Percentiles rank a stretch among this genome's conserved stretches.
These are phyloP conservation scores for Salvia hispanica DNA, from an alignment of 257 asterid species.

Conservation along the genomic window DNA sequence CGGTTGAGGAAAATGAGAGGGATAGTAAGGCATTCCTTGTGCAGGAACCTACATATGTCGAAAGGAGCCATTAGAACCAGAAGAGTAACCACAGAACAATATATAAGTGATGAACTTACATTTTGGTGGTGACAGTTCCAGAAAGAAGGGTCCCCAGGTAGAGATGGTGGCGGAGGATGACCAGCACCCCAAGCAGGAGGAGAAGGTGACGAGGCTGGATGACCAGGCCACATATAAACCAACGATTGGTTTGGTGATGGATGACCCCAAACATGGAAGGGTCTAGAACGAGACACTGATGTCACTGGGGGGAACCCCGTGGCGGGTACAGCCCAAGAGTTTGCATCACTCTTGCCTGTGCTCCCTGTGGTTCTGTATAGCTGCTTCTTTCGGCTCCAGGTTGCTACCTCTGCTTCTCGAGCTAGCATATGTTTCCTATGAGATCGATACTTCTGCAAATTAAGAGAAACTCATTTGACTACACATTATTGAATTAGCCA, in stretches of 20 bases:
- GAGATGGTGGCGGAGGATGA: slow-evolving; percentile 41
- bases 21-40: slow-evolving; percentile 65
- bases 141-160: slow-evolving; percentile 48
- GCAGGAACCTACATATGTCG: slow-evolving; percentile 53
- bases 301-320: slow-evolving; percentile 71
- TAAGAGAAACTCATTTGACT: slow-evolving; percentile 19
- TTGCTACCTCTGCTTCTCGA: slow-evolving; percentile 82
- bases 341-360: slow-evolving; percentile 51
- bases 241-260: slow-evolving; percentile 63
- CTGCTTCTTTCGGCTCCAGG: slow-evolving; percentile 72
- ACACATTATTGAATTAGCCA: not conserved
- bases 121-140: slow-evolving; percentile 67
- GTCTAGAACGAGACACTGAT: slow-evolving; percentile 63
- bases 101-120: slow-evolving; percentile 42
- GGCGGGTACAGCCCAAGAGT: slow-evolving; percentile 65
- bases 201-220: slow-evolving; percentile 43
- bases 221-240: slow-evolving; percentile 73
- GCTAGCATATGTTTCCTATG: slow-evolving; percentile 78
- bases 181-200: slow-evolving; percentile 47
- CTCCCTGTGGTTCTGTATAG: slow-evolving; percentile 42
- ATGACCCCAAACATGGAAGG: slow-evolving; percentile 94
- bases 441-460: slow-evolving; percentile 80
- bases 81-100: not conserved
- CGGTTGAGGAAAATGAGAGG: slow-evolving; percentile 49
- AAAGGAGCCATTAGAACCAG: slow-evolving; percentile 12